These are phyloP conservation scores for Graphiopsis chlorocephala DNA, from an alignment of 2,329 filamentous ascomycete species.

Conservation along the genomic window DNA sequence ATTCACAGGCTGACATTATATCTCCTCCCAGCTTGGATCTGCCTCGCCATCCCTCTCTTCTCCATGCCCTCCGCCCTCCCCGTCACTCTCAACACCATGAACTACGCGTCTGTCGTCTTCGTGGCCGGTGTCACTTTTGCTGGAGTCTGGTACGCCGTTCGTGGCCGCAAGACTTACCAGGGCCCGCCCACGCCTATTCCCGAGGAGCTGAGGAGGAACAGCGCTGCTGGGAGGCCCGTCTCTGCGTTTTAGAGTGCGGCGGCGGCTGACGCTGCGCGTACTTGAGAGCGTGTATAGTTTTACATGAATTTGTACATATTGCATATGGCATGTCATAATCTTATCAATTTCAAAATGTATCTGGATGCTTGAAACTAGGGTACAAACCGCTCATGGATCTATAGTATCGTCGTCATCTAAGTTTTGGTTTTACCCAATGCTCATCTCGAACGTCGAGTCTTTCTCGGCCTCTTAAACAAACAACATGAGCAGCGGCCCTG, in stretches of 20 bases:
- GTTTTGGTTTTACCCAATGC: too few species aligned
- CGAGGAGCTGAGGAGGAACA: background rate
- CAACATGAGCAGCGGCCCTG: too few species aligned
- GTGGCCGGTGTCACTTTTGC: conserved; percentile 62
- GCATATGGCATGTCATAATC: background rate
- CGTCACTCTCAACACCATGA: conserved; percentile 59
- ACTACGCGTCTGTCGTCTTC: conserved; percentile 75
- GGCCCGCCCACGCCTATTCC: conserved; percentile 45
- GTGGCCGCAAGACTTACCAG: conserved; percentile 67
- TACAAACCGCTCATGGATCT: too few species aligned
- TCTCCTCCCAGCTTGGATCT: conserved; percentile 56
- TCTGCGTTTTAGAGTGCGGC: background rate
- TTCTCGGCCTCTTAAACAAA: too few species aligned
- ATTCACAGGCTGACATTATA: background rate
- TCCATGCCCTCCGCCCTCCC: conserved; percentile 63
- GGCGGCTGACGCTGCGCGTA: background rate
- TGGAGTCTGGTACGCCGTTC: conserved; percentile 64
- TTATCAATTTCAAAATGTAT: background rate
- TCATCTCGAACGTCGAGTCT: too few species aligned
- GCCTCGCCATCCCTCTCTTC: conserved; percentile 69
- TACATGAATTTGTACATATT: background rate
- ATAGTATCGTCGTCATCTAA: too few species aligned
- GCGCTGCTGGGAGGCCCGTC: background rate
- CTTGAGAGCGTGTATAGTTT: background rate
- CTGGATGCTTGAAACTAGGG: background rate